Percentiles rank a stretch among this genome's conserved stretches.
Evolutionary conservation across 1,284 basidiomycete genomes (phyloP).

Genomic region (Apiotrichum akiyoshidainum): DNA sequence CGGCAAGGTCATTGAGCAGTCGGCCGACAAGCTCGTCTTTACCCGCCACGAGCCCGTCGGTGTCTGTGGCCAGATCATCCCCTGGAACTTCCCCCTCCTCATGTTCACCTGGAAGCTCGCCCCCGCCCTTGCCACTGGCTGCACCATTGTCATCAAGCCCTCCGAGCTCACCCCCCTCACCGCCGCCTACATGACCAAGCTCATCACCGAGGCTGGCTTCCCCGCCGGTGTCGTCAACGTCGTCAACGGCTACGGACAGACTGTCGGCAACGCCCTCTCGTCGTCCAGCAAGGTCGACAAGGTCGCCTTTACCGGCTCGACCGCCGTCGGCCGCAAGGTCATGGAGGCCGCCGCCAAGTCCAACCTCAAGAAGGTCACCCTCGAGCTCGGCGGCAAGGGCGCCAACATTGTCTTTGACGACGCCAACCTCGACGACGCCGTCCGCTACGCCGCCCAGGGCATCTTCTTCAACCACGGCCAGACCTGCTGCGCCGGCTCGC

Average conservation of each 20-base stretch:
- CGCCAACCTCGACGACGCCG: constrained; percentile 66
- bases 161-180: constrained; percentile 87
- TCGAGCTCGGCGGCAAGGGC: constrained; percentile 91
- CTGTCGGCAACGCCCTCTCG: constrained; percentile 64
- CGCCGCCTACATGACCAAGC: constrained; percentile 50
- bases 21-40: constrained; percentile 57
- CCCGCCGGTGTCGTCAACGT: constrained; percentile 69
- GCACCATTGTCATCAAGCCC: constrained; percentile 78
- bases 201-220: constrained; percentile 60
- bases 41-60: constrained; percentile 91
- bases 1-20: constrained; percentile 69
- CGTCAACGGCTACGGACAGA: constrained; percentile 62
- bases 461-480: constrained; percentile 67
- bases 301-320: constrained; percentile 60
- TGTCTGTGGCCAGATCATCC: constrained; percentile 75
- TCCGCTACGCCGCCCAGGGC: constrained; percentile 75
- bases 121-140: constrained; percentile 80
- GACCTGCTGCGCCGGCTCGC: constrained; percentile 61
- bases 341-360: constrained; percentile 56
- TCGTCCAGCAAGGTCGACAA: constrained; percentile 55
- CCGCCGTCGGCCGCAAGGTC: constrained; percentile 57
- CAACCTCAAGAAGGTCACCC: constrained; percentile 69
- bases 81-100: constrained; percentile 65
- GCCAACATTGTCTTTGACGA: constrained; percentile 62
- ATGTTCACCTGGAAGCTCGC: constrained; percentile 80